These are phyloP conservation scores for Tetrapisispora fleetii DNA, from an alignment of 805 yeast genomes.

Conservation along the genomic window DNA sequence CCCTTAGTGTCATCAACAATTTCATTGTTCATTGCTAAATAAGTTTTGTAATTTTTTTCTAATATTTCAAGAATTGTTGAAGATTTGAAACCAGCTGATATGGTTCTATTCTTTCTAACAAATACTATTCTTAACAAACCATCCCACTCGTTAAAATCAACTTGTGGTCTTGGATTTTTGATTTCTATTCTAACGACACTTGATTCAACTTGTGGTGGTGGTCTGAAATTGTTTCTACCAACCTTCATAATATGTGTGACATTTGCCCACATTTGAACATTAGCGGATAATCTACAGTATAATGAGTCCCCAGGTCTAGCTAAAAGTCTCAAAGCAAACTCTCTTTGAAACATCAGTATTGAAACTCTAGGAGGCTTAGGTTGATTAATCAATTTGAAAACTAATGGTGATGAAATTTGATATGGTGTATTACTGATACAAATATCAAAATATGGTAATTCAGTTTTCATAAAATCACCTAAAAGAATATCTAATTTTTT, in stretches of 20 bases:
- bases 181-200: slow-evolving; percentile 91
- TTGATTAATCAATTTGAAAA: slow-evolving; percentile 80
- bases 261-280: slow-evolving; percentile 99
- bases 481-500: slow-evolving; percentile 83
- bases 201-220: slow-evolving; percentile 97
- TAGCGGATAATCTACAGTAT: slow-evolving; percentile 88
- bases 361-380: slow-evolving; percentile 93
- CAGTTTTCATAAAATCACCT: slow-evolving; percentile 95
- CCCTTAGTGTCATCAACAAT: slow-evolving; percentile 37
- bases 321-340: slow-evolving; percentile 83
- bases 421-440: slow-evolving; percentile 97
- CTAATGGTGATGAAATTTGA: slow-evolving; percentile 94
- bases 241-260: slow-evolving; percentile 98
- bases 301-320: slow-evolving; percentile 96
- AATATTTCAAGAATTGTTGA: slow-evolving; percentile 67
- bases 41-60: slow-evolving; percentile 81
- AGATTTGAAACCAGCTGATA: slow-evolving; percentile 86
- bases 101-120: slow-evolving; percentile 86
- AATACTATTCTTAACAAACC: slow-evolving; percentile 86
- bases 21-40: slow-evolving; percentile 42
- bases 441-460: slow-evolving; percentile 86
- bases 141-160: slow-evolving; percentile 95
- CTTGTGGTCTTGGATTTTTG: slow-evolving; percentile 85
- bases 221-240: slow-evolving; percentile 91
- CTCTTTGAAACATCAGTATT: slow-evolving; percentile 95